Evolutionary conservation across 164 flowering plant genomes (phyloP).

Genomic region (Malania oleifera): DNA sequence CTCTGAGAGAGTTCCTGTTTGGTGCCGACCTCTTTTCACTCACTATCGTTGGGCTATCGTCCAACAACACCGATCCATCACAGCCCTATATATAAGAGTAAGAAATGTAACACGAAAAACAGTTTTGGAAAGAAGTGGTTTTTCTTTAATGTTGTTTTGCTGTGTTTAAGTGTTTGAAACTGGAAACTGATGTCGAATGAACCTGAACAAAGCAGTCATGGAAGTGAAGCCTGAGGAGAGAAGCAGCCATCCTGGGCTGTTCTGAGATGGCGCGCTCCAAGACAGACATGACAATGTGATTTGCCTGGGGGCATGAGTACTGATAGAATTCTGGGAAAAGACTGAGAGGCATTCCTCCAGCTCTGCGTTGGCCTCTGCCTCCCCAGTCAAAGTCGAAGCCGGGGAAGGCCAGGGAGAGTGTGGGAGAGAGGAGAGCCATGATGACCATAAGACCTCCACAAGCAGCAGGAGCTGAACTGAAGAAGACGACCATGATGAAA

Average conservation of each 20-base stretch:
- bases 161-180: too few species aligned
- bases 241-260: constrained; percentile 82
- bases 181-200: background rate
- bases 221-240: constrained; percentile 89
- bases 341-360: constrained; percentile 22
- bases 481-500: constrained; percentile 27
- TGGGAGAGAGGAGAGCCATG: constrained; percentile 26
- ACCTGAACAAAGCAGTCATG: constrained; percentile 99
- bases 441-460: constrained; percentile 12
- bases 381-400: constrained; percentile 39
- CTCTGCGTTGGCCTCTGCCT: constrained; percentile 14
- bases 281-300: constrained; percentile 75
- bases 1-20: constrained; percentile 70
- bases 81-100: constrained; percentile 56
- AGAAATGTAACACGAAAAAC: too few species aligned
- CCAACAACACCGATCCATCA: constrained; percentile 77
- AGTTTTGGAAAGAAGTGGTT: too few species aligned
- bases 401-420: constrained; percentile 49
- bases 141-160: too few species aligned
- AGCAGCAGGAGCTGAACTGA: constrained; percentile 11
- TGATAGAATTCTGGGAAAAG: constrained; percentile 61
- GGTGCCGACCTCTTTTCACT: constrained; percentile 70
- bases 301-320: constrained; percentile 69
- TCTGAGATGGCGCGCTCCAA: constrained; percentile 55
- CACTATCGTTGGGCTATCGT: constrained; percentile 38